These are phyloP conservation scores for Ophiostoma triangulosporum DNA, from an alignment of 2,329 filamentous ascomycete species.

Conservation along the genomic window DNA sequence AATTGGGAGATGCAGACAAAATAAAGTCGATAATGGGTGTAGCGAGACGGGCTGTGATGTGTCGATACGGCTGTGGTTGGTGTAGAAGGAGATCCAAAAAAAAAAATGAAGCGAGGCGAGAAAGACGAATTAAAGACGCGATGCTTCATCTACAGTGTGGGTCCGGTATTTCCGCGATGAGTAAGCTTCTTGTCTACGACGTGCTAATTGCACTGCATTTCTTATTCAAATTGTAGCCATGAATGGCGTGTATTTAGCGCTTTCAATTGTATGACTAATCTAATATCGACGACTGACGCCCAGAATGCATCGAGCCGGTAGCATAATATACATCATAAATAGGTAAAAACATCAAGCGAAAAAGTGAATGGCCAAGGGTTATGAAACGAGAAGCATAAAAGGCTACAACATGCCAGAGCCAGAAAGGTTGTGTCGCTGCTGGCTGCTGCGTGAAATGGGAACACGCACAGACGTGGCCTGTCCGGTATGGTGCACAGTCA, in stretches of 20 bases:
- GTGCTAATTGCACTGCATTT: neutral
- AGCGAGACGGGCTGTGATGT: neutral
- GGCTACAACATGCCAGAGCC: neutral
- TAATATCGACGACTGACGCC: too few relatives aligned
- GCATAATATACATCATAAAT: too few relatives aligned
- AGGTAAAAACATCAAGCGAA: neutral
- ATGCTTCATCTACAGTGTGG: neutral
- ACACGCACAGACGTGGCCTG: slow-evolving; percentile 10
- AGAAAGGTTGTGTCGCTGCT: neutral
- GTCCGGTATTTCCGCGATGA: neutral
- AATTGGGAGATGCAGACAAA: neutral
- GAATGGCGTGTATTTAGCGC: neutral
- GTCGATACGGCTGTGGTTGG: neutral
- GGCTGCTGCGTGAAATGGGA: slow-evolving; percentile 6
- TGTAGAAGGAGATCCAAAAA: neutral
- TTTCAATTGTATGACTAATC: too few relatives aligned
- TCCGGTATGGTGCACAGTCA: slow-evolving; percentile 6
- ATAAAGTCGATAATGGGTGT: neutral
- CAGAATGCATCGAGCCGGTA: too few relatives aligned
- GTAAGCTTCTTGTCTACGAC: neutral
- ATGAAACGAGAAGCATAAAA: neutral
- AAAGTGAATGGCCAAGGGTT: neutral
- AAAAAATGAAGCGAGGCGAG: neutral
- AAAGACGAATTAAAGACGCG: neutral
- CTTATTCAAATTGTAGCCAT: too few relatives aligned